Evolutionary conservation across 805 yeast genomes (phyloP), one percentile per base, ranked within the genome.

Genomic region (Kuraishia hungarica): DNA sequence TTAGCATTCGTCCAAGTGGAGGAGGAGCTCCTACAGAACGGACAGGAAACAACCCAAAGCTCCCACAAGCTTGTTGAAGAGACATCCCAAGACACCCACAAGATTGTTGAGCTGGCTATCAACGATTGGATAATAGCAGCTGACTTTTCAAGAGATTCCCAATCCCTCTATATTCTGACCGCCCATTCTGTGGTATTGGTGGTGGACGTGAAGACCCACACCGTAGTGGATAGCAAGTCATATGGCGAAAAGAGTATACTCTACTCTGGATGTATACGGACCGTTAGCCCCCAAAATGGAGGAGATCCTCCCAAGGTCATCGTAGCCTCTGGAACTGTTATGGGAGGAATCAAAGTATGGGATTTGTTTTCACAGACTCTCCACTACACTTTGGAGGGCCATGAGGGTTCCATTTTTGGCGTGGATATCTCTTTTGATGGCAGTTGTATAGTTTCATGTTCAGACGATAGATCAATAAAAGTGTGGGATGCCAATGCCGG

Each of bases 391-490:
- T 72, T 93, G 53, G 77, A 78, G 0, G 87, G 85, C 0, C 99
- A 94, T 70, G 91, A 86, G 66, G 99, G 99, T 1, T 88, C 97
- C 0, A 91, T 93, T 28, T 93, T 94, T 69, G 88, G 87, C 28
- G 91, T 91, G 3, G 76, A 77, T 19, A 73, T 87, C 39, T 87
- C 89, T 56, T 58, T 66, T 0, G 72, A 77, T 53, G 89, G 86
- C 4, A 66, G 72, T 50, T 75, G 71, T 55, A 70, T 89, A 7
- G 83, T 86, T 1, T 84, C 93, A 52, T 94, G 99, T 66, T 93
- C 98, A 0, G 98, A 94, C 68, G 99, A 93, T 65, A 77, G 99
- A 58, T 88, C 97, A 0, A 83, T 94, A 54, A 86, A 84, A 56
- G 66, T 93, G 5, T 91, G 91, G 85, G 82, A 82, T 61, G 71